These are phyloP conservation scores for Panicum virgatum DNA, from an alignment of 202 grass and related monocot genomes.

Conservation along the genomic window DNA sequence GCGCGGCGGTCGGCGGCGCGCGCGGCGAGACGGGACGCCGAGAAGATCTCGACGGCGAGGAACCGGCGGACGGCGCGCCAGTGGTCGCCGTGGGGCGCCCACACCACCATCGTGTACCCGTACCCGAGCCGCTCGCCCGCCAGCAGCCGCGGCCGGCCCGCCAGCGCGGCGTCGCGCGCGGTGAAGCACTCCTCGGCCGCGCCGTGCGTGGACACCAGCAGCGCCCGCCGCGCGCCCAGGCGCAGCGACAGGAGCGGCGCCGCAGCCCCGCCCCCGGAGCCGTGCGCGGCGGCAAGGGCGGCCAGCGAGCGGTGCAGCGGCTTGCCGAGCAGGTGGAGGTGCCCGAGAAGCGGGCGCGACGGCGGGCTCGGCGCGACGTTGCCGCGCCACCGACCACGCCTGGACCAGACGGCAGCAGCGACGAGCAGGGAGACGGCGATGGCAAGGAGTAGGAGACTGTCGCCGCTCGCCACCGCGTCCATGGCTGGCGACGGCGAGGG, in stretches of 20 bases:
- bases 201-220: conserved; percentile 41
- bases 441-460: neutral
- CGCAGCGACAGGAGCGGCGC: conserved; percentile 34
- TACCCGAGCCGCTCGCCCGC: conserved; percentile 32
- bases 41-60: conserved; percentile 48
- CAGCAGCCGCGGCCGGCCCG: conserved; percentile 47
- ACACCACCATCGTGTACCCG: conserved; percentile 22
- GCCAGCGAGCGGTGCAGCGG: conserved; percentile 55
- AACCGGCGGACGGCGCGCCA: conserved; percentile 57
- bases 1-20: conserved; percentile 18
- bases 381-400: neutral
- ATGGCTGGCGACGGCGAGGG: neutral
- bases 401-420: neutral
- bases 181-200: conserved; percentile 65
- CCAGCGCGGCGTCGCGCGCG: conserved; percentile 48
- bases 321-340: conserved; percentile 60
- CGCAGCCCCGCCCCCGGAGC: neutral
- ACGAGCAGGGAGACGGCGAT: neutral
- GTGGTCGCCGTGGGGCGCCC: conserved; percentile 36
- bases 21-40: conserved; percentile 33
- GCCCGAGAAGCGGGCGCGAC: conserved; percentile 54
- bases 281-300: conserved; percentile 24
- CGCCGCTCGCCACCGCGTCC: conserved; percentile 3
- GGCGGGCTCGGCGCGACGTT: conserved; percentile 42
- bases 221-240: conserved; percentile 47